These are phyloP conservation scores for Gleditsia sinensis DNA, from an alignment of 306 rosid genomes.

Conservation along the genomic window DNA sequence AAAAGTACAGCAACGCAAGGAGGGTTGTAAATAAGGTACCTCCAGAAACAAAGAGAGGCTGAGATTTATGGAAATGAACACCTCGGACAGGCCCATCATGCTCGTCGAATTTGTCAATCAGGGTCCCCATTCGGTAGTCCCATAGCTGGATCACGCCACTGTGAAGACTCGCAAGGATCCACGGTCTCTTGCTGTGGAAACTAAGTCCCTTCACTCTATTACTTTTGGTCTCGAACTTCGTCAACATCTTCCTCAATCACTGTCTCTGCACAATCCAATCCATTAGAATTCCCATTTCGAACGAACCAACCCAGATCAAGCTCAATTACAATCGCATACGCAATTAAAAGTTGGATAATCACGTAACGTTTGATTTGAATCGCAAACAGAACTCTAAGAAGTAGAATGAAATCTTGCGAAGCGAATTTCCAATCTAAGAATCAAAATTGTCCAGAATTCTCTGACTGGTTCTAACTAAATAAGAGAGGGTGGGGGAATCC, in stretches of 20 bases:
- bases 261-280: conserved; percentile 42
- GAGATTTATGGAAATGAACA: conserved; percentile 93
- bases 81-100: conserved; percentile 97
- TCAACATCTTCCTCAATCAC: conserved; percentile 70
- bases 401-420: background rate
- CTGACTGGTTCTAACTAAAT: background rate
- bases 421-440: conserved; percentile 3
- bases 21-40: conserved; percentile 44
- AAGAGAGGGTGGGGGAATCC: background rate
- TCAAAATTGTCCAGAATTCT: conserved; percentile 9
- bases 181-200: conserved; percentile 90
- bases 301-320: conserved; percentile 13
- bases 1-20: background rate
- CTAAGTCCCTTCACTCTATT: conserved; percentile 96
- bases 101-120: conserved; percentile 88
- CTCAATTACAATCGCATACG: conserved; percentile 18
- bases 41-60: conserved; percentile 93
- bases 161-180: conserved; percentile 98
- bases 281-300: conserved; percentile 35
- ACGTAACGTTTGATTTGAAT: background rate
- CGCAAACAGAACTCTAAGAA: background rate
- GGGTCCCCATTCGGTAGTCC: conserved; percentile 97
- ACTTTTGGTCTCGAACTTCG: conserved; percentile 95
- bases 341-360: conserved; percentile 24
- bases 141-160: conserved; percentile 98